Evolutionary conservation across 208 protist genomes (phyloP).

Genomic region (Leishmania major): DNA sequence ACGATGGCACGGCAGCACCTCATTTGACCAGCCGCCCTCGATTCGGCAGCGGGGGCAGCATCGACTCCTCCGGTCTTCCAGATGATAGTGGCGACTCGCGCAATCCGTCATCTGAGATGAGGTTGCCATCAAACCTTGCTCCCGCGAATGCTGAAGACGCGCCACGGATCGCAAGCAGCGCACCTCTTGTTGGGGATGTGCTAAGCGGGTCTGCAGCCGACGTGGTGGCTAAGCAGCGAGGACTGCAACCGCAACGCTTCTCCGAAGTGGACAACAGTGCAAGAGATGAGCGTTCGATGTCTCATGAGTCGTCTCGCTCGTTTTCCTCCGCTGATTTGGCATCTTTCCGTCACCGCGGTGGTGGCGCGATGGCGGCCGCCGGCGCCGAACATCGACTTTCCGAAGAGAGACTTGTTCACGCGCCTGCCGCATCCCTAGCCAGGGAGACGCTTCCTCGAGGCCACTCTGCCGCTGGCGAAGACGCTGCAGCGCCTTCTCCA

Average conservation of each 20-base stretch:
- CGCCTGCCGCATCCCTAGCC: not conserved
- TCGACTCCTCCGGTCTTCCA: constrained; percentile 19
- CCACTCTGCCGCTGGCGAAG: not conserved
- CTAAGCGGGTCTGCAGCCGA: not conserved
- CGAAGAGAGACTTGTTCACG: not conserved
- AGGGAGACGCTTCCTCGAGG: not conserved
- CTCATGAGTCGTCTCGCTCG: not conserved
- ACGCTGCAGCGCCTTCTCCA: not conserved
- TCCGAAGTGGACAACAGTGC: constrained; percentile 6
- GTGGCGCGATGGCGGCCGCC: not conserved
- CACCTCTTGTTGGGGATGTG: not conserved
- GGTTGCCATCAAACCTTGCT: not conserved
- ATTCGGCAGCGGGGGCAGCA: not conserved
- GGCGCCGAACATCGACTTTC: not conserved
- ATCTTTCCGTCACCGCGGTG: not conserved
- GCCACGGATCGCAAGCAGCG: not conserved
- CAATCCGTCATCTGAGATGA: not conserved
- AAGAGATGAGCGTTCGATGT: not conserved
- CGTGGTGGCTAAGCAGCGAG: not conserved
- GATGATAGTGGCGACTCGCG: constrained; percentile 19
- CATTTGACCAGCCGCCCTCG: not conserved
- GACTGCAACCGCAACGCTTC: constrained; percentile 2
- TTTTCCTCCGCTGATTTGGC: not conserved
- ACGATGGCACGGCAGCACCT: not conserved
- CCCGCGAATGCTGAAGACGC: not conserved